A percentile compares a stretch with the other conserved stretches of the same genome.
Evolutionary conservation across 2,329 filamentous ascomycete species (phyloP).

Genomic region (Penicillium polonicum): DNA sequence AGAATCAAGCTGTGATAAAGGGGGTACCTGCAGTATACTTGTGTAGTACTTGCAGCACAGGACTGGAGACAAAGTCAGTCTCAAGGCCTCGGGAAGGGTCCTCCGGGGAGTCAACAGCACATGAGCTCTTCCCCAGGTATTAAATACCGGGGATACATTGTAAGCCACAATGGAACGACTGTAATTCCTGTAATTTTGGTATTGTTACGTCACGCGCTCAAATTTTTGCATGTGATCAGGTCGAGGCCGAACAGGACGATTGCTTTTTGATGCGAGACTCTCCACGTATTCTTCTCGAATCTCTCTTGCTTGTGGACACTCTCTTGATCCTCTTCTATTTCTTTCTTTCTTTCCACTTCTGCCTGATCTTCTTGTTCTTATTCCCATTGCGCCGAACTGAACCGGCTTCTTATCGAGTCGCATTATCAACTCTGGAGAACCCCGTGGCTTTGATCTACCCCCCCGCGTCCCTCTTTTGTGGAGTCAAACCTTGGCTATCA

Average conservation of each 20-base stretch:
- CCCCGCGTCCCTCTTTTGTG: conserved; percentile 10
- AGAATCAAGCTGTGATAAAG: not conserved
- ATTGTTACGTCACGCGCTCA: conserved; percentile 39
- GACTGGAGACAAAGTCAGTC: not conserved
- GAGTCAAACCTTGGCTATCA: conserved; percentile 1
- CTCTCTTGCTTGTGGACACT: conserved; percentile 11
- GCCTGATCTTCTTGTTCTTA: not conserved
- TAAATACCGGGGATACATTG: conserved; percentile 9
- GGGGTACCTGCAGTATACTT: not conserved
- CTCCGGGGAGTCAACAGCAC: conserved; percentile 1
- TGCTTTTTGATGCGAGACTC: conserved; percentile 19
- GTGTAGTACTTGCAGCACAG: not conserved
- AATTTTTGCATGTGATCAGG: conserved; percentile 40
- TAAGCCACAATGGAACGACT: not conserved
- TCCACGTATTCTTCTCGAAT: conserved; percentile 15
- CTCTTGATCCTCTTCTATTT: conserved; percentile 4
- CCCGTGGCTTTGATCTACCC: conserved; percentile 10
- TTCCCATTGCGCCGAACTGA: conserved; percentile 4
- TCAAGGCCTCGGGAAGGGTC: not conserved
- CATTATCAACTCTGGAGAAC: conserved; percentile 8
- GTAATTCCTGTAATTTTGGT: conserved; percentile 27
- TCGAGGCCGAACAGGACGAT: conserved; percentile 18
- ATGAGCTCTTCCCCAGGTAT: conserved; percentile 9
- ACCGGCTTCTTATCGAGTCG: conserved; percentile 5
- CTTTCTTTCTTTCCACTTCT: not conserved